phyloP scores from a whole-genome alignment of 2,329 filamentous ascomycete species.

The Xylaria sp. region DNA sequence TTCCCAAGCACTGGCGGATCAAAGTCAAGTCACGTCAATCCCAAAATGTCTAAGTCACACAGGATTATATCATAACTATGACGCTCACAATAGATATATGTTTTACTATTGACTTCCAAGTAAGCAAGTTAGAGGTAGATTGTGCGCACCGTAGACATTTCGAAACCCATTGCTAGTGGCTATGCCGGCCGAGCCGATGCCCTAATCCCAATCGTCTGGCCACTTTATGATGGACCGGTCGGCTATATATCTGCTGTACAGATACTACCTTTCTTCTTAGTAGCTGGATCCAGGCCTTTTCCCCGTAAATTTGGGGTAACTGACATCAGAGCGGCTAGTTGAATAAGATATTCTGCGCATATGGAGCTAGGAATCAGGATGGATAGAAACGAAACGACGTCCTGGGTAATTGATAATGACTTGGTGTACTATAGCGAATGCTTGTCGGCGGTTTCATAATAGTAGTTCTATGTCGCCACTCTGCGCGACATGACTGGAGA shows the following conservation, averaged over 20 bases:
- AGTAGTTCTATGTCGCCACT: neutral
- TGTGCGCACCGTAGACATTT: neutral
- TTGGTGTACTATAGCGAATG: neutral
- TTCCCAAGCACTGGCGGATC: neutral
- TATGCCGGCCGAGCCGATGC: neutral
- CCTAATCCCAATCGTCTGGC: neutral
- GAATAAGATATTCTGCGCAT: neutral
- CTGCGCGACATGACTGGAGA: neutral
- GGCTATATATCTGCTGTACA: neutral
- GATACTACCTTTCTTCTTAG: neutral
- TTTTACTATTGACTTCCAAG: neutral
- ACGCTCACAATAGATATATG: neutral
- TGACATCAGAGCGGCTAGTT: neutral
- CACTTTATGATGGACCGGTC: neutral
- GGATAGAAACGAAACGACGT: neutral
- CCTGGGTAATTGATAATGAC: neutral
- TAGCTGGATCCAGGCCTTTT: neutral
- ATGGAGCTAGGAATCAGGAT: neutral
- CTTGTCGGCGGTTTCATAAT: neutral
- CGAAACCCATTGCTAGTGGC: neutral
- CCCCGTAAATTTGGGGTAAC: neutral
- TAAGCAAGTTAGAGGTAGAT: neutral
- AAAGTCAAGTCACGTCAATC: neutral
- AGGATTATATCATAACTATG: neutral
- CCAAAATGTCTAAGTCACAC: neutral